Conservation (phyloP, 768 basidiomycete species). For the Clavaria fumosa region DNA sequence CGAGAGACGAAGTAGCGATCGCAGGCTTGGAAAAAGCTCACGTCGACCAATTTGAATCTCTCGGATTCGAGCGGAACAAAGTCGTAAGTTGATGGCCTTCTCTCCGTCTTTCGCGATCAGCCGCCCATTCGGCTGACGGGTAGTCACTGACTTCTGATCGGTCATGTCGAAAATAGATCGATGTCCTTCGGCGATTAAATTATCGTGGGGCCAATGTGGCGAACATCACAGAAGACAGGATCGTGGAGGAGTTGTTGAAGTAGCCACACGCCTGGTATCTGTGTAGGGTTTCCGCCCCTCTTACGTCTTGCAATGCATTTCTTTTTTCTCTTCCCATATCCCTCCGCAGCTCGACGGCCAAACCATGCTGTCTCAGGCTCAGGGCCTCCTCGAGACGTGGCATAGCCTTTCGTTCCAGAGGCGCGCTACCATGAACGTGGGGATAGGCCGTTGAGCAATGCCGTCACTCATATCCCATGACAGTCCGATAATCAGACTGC, state of each 20-base stretch:
- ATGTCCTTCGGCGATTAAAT: constrained; percentile 75
- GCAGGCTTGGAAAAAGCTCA: constrained; percentile 76
- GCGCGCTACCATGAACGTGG: too few relatives aligned
- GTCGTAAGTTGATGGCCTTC: constrained; percentile 55
- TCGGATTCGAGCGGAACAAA: constrained; percentile 73
- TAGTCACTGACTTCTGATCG: constrained; percentile 3
- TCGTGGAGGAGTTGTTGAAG: constrained; percentile 78
- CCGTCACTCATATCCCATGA: too few relatives aligned
- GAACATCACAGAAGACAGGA: constrained; percentile 66
- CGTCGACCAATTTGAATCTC: constrained; percentile 67
- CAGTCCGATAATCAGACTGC: too few relatives aligned
- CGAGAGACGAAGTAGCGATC: constrained; percentile 48
- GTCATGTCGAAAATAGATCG: constrained; percentile 38
- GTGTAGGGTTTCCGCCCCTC: too few relatives aligned
- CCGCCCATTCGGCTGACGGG: not conserved
- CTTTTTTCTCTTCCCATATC: too few relatives aligned
- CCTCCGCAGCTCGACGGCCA: too few relatives aligned
- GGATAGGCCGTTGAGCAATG: too few relatives aligned
- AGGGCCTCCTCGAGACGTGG: too few relatives aligned
- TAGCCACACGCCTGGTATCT: constrained; percentile 11
- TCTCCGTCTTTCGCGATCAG: not conserved
- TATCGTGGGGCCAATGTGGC: constrained; percentile 73
- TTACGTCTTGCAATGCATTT: too few relatives aligned
- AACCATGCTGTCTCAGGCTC: too few relatives aligned
- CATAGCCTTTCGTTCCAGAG: too few relatives aligned